Percentiles rank a stretch among this genome's conserved stretches.
Evolutionary conservation across 768 basidiomycete species (phyloP).

Genomic region (Omphalotus guepiniiformis): DNA sequence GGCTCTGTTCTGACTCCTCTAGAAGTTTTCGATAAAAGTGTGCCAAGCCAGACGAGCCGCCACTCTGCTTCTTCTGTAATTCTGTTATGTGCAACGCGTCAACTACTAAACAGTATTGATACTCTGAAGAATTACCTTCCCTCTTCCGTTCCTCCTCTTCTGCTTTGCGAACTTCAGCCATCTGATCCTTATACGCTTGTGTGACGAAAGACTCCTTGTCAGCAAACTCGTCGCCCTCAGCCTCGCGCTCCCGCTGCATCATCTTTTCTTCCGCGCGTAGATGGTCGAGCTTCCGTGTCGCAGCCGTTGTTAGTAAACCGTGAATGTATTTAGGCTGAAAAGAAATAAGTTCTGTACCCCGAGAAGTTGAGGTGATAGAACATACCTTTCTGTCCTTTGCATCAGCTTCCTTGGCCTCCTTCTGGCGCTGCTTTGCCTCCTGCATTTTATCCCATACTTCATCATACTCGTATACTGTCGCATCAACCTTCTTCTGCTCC

Average conservation of each 20-base stretch:
- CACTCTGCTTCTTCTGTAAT: conserved; percentile 59
- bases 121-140: conserved; percentile 69
- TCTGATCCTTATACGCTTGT: conserved; percentile 94
- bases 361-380: conserved; percentile 6
- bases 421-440: conserved; percentile 69
- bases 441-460: conserved; percentile 97
- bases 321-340: conserved; percentile 89
- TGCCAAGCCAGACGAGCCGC: conserved; percentile 66
- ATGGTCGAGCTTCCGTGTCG: conserved; percentile 84
- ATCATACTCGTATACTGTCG: conserved; percentile 90
- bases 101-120: not conserved
- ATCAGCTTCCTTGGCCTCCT: conserved; percentile 74
- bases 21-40: conserved; percentile 79
- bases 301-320: conserved; percentile 71
- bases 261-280: conserved; percentile 96
- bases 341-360: conserved; percentile 12
- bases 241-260: conserved; percentile 89
- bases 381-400: conserved; percentile 73
- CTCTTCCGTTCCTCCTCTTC: conserved; percentile 89
- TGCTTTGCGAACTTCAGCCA: conserved; percentile 84
- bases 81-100: conserved; percentile 32
- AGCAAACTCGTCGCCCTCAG: conserved; percentile 88
- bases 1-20: conserved; percentile 74
- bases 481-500: conserved; percentile 73
- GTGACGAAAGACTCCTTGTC: conserved; percentile 99